Evolutionary conservation across 2,329 filamentous ascomycete species (phyloP), one percentile per base, ranked within the genome.

Genomic region (Colletotrichum aenigma): DNA sequence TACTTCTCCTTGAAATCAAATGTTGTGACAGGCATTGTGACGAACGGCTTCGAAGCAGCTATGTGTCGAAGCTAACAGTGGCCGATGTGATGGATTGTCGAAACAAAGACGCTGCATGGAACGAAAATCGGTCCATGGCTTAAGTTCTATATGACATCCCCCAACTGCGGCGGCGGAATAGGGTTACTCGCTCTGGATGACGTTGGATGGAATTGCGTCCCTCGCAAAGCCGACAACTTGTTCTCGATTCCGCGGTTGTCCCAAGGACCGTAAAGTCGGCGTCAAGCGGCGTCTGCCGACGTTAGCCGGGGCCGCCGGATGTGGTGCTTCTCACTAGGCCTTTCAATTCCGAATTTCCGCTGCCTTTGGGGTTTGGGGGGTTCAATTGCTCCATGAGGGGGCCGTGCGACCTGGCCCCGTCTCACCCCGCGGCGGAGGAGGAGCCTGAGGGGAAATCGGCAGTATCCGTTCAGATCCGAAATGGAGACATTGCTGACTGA

Each of bases 1-100:
- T 97, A 97, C 80, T 88, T 90, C 79, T 91, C 89, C 76, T 84
- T 81, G 26, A 87, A 82, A 38, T 84, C 82, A 74, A 91, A 91
- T 0, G 84, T 79, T 6, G 89, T 90, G 74, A 87, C 84, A 10
- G 88, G 88, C 89, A 91, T 91, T 36, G 34, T 83, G 32, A 68
- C 48, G 30, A n/a, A 36, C 21, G 30, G 21, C 18, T 21, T 48
- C 30, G n/a, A 43, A 62, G 36, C 52, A 32, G 38, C 28, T 26
- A 21, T 24, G 7, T 21, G 21, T 60, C 38, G n/a, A 30, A 62
- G 36, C 52, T 56, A 9, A 52, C 12, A 30, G 26, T 21, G 43
- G 58, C 30, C 30, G 30, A 2, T 36, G 34, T 55, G 55, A 68
- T 28, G 43, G 56, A 58, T 55, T 55, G n/a, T n/a, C 34, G 18